A percentile compares a stretch with the other conserved stretches of the same genome.
phyloP scores from a whole-genome alignment of 345 rosid species.

The Populus davidiana region DNA sequence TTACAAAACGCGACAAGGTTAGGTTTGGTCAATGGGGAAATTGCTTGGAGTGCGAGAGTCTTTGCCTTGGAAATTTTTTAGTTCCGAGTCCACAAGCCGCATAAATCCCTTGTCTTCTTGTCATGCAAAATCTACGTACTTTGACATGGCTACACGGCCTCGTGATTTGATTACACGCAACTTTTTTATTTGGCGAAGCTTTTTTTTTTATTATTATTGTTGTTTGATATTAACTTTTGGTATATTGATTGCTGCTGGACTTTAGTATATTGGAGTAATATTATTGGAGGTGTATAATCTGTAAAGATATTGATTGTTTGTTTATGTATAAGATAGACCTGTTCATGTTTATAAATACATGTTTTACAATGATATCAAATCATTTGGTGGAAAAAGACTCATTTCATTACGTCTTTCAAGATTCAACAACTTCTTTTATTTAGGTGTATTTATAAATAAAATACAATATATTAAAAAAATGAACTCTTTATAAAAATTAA shows the following conservation, averaged over 20 bases:
- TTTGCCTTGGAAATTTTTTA: neutral
- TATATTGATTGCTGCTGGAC: neutral
- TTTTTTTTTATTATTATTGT: no score
- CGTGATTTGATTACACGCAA: neutral
- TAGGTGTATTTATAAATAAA: no score
- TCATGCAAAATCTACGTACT: neutral
- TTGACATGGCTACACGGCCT: neutral
- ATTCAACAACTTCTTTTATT: no score
- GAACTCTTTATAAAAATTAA: no score
- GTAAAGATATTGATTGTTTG: no score
- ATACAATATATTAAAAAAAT: no score
- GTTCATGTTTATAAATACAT: no score
- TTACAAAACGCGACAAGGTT: neutral
- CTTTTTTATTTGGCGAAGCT: neutral
- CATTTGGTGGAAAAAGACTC: no score
- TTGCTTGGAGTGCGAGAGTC: neutral
- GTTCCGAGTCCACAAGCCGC: neutral
- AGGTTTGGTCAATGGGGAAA: neutral
- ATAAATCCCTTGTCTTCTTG: neutral
- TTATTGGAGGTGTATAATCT: no score
- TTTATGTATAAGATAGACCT: no score
- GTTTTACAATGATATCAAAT: no score
- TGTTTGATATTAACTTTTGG: neutral
- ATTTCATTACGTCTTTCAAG: rapidly evolving
- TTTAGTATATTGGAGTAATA: neutral